Evolutionary conservation across 805 yeast genomes (phyloP).

Genomic region (Starmerella sirachaensis): DNA sequence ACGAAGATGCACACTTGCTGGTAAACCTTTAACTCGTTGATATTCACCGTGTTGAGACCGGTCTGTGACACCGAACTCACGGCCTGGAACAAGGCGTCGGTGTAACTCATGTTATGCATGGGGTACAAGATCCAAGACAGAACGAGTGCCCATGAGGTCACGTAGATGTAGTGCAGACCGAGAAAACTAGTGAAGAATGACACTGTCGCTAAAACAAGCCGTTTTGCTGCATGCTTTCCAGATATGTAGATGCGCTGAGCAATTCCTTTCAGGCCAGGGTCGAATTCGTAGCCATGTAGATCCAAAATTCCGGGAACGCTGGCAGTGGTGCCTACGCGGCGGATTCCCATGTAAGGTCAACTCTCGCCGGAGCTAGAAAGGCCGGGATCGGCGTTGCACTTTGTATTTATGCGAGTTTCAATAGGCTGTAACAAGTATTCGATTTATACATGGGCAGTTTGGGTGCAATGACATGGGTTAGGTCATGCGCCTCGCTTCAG

Average conservation of each 20-base stretch:
- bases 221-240: conserved; percentile 9
- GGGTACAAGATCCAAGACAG: conserved; percentile 74
- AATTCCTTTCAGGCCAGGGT: conserved; percentile 10
- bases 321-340: conserved; percentile 5
- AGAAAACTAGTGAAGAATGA: conserved; percentile 18
- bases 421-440: too few relatives aligned
- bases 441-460: too few relatives aligned
- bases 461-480: too few relatives aligned
- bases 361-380: not conserved
- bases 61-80: conserved; percentile 80
- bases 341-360: conserved; percentile 7
- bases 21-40: conserved; percentile 51
- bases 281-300: conserved; percentile 20
- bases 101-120: conserved; percentile 48
- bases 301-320: conserved; percentile 24
- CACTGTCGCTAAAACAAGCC: not conserved
- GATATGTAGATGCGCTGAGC: conserved; percentile 6
- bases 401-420: too few relatives aligned
- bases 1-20: conserved; percentile 71
- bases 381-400: too few relatives aligned
- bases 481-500: too few relatives aligned
- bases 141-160: conserved; percentile 45
- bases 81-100: conserved; percentile 68
- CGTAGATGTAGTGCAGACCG: conserved; percentile 41
- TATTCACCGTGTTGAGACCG: conserved; percentile 71